A percentile compares a stretch with the other conserved stretches of the same genome.
These are phyloP conservation scores for Epichloe scottii DNA, from an alignment of 2,329 filamentous ascomycete species.

Conservation along the genomic window DNA sequence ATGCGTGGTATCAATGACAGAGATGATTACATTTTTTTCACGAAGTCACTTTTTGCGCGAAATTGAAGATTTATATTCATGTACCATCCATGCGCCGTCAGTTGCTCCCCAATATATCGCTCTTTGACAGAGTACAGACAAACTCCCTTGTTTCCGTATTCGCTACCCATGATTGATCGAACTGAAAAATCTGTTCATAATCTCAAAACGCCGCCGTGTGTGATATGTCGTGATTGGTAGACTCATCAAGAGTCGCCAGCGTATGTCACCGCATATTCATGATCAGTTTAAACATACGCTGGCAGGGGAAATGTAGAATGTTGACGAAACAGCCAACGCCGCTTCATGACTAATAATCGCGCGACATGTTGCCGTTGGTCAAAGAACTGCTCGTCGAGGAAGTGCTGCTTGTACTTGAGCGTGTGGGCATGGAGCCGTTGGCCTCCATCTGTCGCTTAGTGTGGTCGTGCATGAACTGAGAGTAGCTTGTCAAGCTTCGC, in stretches of 20 bases:
- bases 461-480: constrained; percentile 50
- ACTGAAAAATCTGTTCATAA: neutral
- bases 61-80: neutral
- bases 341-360: constrained; percentile 6
- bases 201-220: constrained; percentile 3
- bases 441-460: constrained; percentile 54
- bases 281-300: neutral
- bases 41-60: no score
- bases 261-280: neutral
- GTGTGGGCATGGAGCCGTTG: constrained; percentile 20
- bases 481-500: constrained; percentile 41
- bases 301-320: no score
- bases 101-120: neutral
- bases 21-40: no score
- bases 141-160: neutral
- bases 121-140: neutral
- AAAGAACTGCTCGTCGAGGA: constrained; percentile 10
- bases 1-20: no score
- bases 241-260: neutral
- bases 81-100: neutral
- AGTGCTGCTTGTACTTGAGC: constrained; percentile 10
- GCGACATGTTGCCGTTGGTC: constrained; percentile 17
- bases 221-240: neutral
- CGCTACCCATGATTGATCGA: neutral
- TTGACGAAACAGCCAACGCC: no score